Evolutionary conservation across 805 yeast genomes (phyloP).

Genomic region (Lachancea waltii): DNA sequence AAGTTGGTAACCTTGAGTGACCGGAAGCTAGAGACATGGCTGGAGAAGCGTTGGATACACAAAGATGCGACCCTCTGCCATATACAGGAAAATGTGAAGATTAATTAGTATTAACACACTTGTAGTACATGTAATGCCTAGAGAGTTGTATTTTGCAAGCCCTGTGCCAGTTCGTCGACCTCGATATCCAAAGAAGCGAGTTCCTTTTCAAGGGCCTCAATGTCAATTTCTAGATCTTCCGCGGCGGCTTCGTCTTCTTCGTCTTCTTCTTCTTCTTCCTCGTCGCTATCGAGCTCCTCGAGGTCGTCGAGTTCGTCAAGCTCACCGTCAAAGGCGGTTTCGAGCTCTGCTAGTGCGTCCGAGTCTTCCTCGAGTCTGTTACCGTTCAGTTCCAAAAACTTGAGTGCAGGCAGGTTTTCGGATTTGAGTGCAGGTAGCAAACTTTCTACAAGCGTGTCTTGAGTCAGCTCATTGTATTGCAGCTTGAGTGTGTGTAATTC

Average conservation of each 20-base stretch:
- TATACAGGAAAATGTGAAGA: slow-evolving; percentile 33
- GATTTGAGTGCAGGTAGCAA: slow-evolving; percentile 47
- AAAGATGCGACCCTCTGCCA: slow-evolving; percentile 51
- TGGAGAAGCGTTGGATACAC: slow-evolving; percentile 65
- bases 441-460: slow-evolving; percentile 48
- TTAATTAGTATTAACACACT: slow-evolving; percentile 7
- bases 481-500: slow-evolving; percentile 56
- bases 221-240: slow-evolving; percentile 39
- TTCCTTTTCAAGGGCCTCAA: slow-evolving; percentile 37
- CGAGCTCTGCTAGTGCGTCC: slow-evolving; percentile 55
- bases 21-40: slow-evolving; percentile 60
- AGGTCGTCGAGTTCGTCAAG: slow-evolving; percentile 91
- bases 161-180: slow-evolving; percentile 45
- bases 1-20: slow-evolving; percentile 47
- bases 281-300: slow-evolving; percentile 69
- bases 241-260: slow-evolving; percentile 35
- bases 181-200: slow-evolving; percentile 33
- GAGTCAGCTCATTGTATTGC: slow-evolving; percentile 84
- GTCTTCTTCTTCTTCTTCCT: slow-evolving; percentile 43
- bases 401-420: slow-evolving; percentile 51
- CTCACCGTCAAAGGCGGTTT: slow-evolving; percentile 67
- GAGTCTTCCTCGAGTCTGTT: slow-evolving; percentile 88
- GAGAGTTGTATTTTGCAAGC: slow-evolving; percentile 39
- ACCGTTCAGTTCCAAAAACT: slow-evolving; percentile 80
- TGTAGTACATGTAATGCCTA: neutral